Base-by-base conservation (phyloP, 148 eudicot species). In the Fagopyrum esculentum region DNA sequence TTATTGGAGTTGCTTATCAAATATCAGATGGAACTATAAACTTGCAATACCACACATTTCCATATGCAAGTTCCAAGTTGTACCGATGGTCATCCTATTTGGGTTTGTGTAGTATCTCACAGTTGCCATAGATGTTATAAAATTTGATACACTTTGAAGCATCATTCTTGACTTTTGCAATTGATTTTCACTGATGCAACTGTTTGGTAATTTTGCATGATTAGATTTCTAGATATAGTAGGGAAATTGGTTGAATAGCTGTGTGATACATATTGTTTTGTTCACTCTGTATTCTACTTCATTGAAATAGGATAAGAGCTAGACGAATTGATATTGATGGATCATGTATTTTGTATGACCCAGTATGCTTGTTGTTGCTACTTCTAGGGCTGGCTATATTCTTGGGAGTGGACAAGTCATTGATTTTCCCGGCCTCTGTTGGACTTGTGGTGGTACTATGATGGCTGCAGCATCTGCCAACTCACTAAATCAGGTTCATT, bases 361-460 rank as follows among this genome's bases (percentile, higher is more conserved):
- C 88, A 94, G 97, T 82, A 87, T 91, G 93, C 83, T 94, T 56
- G 98, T 94, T 74, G 98, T 94, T 84, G 97, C 98, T 75, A 94
- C 98, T 56, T 90, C 98, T 84, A 96, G 98, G 74, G 86, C 98
- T 44, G 98, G 98, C 63, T 94, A 86, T 85, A 88, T 94, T 69
- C 96, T 94, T 77, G 98, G 98, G 43, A 90, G 98, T 79, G 96
- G 98, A 64, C 86, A 78, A 77, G 75, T 85, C 64, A 86, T 94
- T 83, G 96, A 94, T 83, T 83, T 88, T 77, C 74, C 83, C 64
- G 98, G 98, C 51, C 97, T 94, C 69, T 90, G 92, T 82, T 91
- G 80, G 87, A 94, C 98, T 49, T 94, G 98, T 87, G 90, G 86
- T 77, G 97, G 98, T 71, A 94, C 98, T 13, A 94, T 94, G 98